These are phyloP conservation scores for Amphichorda felina DNA, from an alignment of 2,329 filamentous ascomycete genomes.

Conservation along the genomic window DNA sequence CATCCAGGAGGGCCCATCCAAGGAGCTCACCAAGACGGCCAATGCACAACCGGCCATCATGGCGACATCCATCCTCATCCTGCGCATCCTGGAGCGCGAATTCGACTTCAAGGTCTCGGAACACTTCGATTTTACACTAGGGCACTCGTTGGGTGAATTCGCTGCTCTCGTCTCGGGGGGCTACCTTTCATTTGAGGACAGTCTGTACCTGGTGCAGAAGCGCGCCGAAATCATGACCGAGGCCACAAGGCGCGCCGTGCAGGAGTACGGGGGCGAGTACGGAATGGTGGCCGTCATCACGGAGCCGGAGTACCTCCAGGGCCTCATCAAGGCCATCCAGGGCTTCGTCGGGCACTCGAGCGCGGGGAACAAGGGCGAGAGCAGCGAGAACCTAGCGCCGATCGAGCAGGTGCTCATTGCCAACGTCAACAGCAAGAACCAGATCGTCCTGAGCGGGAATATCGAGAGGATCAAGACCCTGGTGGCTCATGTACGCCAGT, in stretches of 20 bases:
- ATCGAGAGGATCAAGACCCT: conserved; percentile 73
- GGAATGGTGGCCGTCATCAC: conserved; percentile 93
- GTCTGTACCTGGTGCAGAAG: conserved; percentile 62
- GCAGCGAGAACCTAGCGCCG: conserved; percentile 54
- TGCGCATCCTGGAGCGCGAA: conserved; percentile 75
- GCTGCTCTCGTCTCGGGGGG: conserved; percentile 79
- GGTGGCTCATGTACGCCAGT: conserved; percentile 75
- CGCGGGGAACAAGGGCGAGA: conserved; percentile 56
- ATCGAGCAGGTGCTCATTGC: conserved; percentile 84
- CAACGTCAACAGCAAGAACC: conserved; percentile 92
- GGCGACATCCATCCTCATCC: conserved; percentile 83
- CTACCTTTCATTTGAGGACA: conserved; percentile 67
- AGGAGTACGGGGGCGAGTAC: conserved; percentile 65
- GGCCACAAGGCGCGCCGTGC: conserved; percentile 55
- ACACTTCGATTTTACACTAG: conserved; percentile 70
- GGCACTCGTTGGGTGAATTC: conserved; percentile 89
- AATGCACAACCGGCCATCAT: conserved; percentile 95
- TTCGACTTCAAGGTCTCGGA: conserved; percentile 64
- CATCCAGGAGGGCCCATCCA: conserved; percentile 71
- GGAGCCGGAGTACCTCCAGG: conserved; percentile 62
- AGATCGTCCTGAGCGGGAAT: conserved; percentile 86
- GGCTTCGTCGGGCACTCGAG: conserved; percentile 64
- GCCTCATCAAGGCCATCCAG: conserved; percentile 61
- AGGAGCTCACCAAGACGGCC: conserved; percentile 64
- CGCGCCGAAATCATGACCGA: conserved; percentile 76